phyloP scores from a whole-genome alignment of 139 green algal species.

The Coccomyxa sp. region DNA sequence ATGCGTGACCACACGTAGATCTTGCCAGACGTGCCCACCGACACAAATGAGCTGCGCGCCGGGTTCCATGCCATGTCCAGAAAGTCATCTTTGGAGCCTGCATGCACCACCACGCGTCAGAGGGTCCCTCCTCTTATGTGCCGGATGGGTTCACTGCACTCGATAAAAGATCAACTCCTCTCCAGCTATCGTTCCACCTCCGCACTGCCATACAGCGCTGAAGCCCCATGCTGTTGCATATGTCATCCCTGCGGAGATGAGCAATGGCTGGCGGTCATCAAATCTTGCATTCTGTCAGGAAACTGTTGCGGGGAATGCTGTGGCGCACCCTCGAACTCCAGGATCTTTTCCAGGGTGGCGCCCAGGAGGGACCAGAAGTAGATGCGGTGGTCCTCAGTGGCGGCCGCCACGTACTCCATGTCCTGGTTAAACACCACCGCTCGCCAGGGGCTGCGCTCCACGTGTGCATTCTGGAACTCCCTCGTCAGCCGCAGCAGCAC shows the following conservation, averaged over 20 bases:
- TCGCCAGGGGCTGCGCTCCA: conserved; percentile 51
- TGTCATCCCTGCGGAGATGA: not conserved
- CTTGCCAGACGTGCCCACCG: conserved; percentile 43
- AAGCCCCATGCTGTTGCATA: not conserved
- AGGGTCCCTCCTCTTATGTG: no score
- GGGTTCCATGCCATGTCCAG: conserved; percentile 78
- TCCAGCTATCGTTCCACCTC: not conserved
- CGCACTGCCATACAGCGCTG: not conserved
- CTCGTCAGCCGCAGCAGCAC: conserved; percentile 20
- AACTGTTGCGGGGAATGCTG: not conserved
- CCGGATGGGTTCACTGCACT: not conserved
- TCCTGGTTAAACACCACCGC: conserved; percentile 50
- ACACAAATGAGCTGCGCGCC: conserved; percentile 45
- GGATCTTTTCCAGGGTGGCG: conserved; percentile 61
- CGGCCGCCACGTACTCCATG: conserved; percentile 58
- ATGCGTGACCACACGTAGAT: conserved; percentile 83
- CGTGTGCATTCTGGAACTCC: conserved; percentile 58
- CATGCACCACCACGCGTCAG: not conserved
- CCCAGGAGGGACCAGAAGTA: conserved; percentile 57
- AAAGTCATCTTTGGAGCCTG: conserved; percentile 54
- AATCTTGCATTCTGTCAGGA: not conserved
- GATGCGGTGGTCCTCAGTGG: conserved; percentile 39
- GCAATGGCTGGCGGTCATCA: not conserved
- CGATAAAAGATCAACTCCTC: not conserved
- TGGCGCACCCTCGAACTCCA: conserved; percentile 53